A percentile compares a stretch with the other conserved stretches of the same genome.
These are phyloP conservation scores for Solanum pinnatisectum DNA, from an alignment of 257 asterid species.

Conservation along the genomic window DNA sequence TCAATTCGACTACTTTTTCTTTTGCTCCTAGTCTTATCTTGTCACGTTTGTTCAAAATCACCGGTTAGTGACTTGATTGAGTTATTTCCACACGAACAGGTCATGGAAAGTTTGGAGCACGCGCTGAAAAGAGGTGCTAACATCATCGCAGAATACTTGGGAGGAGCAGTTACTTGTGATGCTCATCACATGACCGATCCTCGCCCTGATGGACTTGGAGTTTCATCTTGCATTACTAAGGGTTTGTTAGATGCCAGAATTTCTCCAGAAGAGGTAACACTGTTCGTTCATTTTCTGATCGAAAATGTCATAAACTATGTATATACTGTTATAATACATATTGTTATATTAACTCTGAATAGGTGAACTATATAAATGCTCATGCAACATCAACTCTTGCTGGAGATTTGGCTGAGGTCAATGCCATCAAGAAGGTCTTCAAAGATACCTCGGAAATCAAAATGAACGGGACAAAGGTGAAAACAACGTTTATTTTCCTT, in stretches of 20 bases:
- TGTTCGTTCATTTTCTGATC: not conserved
- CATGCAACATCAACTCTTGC: slow-evolving; percentile 79
- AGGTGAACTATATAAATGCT: slow-evolving; percentile 74
- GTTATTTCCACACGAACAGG: not conserved
- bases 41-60: not conserved
- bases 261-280: slow-evolving; percentile 61
- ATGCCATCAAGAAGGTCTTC: slow-evolving; percentile 59
- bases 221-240: slow-evolving; percentile 33
- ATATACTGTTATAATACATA: not conserved
- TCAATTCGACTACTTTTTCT: not conserved
- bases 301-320: not conserved
- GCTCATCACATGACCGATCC: slow-evolving; percentile 43
- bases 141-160: slow-evolving; percentile 28
- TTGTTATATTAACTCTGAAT: not conserved
- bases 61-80: not conserved
- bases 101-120: slow-evolving; percentile 35
- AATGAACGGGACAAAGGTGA: slow-evolving; percentile 67
- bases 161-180: slow-evolving; percentile 32
- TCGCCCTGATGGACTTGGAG: slow-evolving; percentile 36
- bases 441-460: slow-evolving; percentile 56
- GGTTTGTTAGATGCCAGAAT: slow-evolving; percentile 35
- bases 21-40: not conserved
- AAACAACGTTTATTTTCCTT: not conserved
- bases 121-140: slow-evolving; percentile 32
- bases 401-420: slow-evolving; percentile 72